Evolutionary conservation across 352 stramenopile species (phyloP), one percentile per base, ranked within the genome.

Genomic region (Pythium periplocum): DNA sequence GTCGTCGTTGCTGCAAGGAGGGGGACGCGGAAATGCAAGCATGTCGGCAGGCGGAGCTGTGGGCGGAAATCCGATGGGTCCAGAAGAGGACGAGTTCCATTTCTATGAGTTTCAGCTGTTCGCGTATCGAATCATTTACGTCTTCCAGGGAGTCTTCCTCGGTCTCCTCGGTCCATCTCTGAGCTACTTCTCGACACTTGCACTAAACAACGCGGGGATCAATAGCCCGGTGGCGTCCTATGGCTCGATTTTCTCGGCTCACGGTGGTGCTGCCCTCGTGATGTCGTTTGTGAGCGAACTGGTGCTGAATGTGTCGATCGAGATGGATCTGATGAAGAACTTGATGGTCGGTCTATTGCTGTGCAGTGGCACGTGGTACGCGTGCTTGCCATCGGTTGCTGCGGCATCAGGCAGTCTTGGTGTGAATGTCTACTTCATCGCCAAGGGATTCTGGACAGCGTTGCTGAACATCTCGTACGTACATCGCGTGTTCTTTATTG

Each of bases 251-350:
- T 90, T 90, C 31, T 75, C 80, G 31, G 77, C 77, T 5, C 77
- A 90, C 39, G 80, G 80, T 55, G 80, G 75, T 33, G 75, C 80
- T 0, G 80, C 78, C 39, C 69, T 90, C 37, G 55, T 90, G 54
- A 84, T 85, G 77, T 84, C 71, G 54, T 88, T 87, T 51, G 82
- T 90, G 71, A 88, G 80, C 46, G 80, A 90, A 55, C 68, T 90
- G 49, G 68, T 88, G 60, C 71, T 90, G 30, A 86, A 70, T 33
- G 78, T 75, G 11, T 68, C 73, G 37, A 82, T 78, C 45, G 74
- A 90, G 62, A 83, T 71, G 59, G 62, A 83, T 26, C 66, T 85
- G 2, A 75, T 90, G 61, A 90, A 88, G 71, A 78, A 86, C 55
- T 48, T 90, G 39, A 78, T 82, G 36, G 65, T 85, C 39, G 68